A percentile compares a stretch with the other conserved stretches of the same genome.
These are phyloP conservation scores for Zea mays DNA, from an alignment of 176 grass and related monocot species.

Conservation along the genomic window Zm-B73-REFERENCE-NAM-5.0 NC_050101.1:175024001-175024500, in stretches of 20 bases:
- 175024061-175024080: not conserved
- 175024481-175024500: not conserved
- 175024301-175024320: not conserved
- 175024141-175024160: conserved; percentile 79
- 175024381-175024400: conserved; percentile 57
- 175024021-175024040: not conserved
- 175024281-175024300: not conserved
- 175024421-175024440: conserved; percentile 94
- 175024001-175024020: not conserved
- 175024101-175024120: not conserved
- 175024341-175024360: conserved; percentile 81
- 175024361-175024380: conserved; percentile 56
- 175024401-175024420: conserved; percentile 75
- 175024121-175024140: conserved; percentile 68
- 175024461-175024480: not conserved
- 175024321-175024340: conserved; percentile 71
- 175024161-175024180: conserved; percentile 88
- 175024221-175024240: conserved; percentile 87
- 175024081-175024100: not conserved
- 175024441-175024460: conserved; percentile 42
- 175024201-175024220: conserved; percentile 62
- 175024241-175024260: conserved; percentile 52
- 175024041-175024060: not conserved
- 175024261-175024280: not conserved
- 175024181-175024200: conserved; percentile 74